Evolutionary conservation across 164 flowering plant species (phyloP).

Genomic region (Protea cynaroides): DNA sequence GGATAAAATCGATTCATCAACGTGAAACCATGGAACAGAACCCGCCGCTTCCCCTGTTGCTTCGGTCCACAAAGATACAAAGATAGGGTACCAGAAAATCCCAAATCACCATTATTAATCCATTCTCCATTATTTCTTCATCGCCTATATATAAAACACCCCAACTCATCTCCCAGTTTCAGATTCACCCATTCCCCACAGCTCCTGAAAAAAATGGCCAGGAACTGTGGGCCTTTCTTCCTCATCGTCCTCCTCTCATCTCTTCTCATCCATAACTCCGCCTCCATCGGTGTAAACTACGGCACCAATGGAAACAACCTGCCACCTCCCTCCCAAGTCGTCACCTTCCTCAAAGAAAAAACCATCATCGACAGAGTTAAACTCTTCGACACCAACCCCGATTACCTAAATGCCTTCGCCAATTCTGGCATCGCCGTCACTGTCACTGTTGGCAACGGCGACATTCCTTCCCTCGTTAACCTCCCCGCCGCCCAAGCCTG

Average conservation of each 20-base stretch:
- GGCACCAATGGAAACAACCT: constrained; percentile 82
- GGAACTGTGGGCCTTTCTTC: too few species aligned
- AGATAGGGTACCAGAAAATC: too few species aligned
- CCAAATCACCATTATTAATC: too few species aligned
- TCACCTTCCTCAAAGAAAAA: constrained; percentile 42
- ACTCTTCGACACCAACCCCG: constrained; percentile 63
- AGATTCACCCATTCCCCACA: too few species aligned
- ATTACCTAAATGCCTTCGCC: constrained; percentile 68
- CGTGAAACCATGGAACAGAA: too few species aligned
- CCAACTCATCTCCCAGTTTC: too few species aligned
- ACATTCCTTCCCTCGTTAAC: constrained; percentile 39
- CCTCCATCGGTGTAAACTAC: constrained; percentile 73
- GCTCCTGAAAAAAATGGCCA: too few species aligned
- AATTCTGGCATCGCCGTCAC: constrained; percentile 52
- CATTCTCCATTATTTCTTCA: too few species aligned
- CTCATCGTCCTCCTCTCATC: constrained; percentile 10
- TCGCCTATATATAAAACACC: too few species aligned
- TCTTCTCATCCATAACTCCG: background rate
- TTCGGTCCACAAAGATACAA: too few species aligned
- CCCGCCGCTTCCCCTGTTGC: too few species aligned
- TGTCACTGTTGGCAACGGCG: constrained; percentile 56
- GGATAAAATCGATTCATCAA: too few species aligned
- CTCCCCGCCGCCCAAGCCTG: constrained; percentile 39
- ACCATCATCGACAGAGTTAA: constrained; percentile 66
- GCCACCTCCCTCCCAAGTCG: constrained; percentile 67